Conservation (phyloP, 495 filamentous ascomycete genomes). For the Mycothermus thermophilus region DNA sequence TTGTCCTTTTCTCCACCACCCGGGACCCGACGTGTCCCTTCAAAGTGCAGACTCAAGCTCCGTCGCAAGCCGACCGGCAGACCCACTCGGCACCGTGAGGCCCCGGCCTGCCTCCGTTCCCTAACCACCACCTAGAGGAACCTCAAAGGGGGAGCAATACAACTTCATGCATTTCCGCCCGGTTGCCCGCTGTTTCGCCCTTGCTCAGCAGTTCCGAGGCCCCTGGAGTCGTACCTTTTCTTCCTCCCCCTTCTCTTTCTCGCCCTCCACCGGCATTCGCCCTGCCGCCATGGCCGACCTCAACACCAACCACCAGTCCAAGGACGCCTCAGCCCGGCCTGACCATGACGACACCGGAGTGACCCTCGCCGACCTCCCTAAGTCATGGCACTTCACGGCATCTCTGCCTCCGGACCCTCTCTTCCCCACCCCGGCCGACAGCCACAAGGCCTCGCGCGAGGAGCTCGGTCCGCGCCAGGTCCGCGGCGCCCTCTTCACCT, state of each 20-base stretch:
- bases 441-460: conserved; percentile 63
- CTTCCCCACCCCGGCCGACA: conserved; percentile 67
- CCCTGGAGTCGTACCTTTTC: conserved; percentile 6
- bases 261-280: conserved; percentile 7
- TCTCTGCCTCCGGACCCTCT: conserved; percentile 62
- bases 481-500: conserved; percentile 76
- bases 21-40: no score
- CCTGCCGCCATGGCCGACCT: conserved; percentile 8
- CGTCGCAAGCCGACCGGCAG: no score
- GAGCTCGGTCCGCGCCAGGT: conserved; percentile 72
- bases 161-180: conserved; percentile 19
- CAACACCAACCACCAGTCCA: conserved; percentile 9
- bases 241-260: conserved; percentile 13
- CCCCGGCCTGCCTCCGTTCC: no score
- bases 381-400: conserved; percentile 72
- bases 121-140: no score
- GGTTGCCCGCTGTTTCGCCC: conserved; percentile 17
- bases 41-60: no score
- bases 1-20: no score
- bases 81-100: no score
- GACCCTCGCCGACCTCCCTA: conserved; percentile 60
- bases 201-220: conserved; percentile 14
- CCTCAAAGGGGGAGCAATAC: no score
- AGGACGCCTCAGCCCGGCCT: not conserved
- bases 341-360: conserved; percentile 11